A percentile compares a stretch with the other conserved stretches of the same genome.
Conservation (phyloP, 805 yeast genomes). For the Limtongia smithiae region DNA sequence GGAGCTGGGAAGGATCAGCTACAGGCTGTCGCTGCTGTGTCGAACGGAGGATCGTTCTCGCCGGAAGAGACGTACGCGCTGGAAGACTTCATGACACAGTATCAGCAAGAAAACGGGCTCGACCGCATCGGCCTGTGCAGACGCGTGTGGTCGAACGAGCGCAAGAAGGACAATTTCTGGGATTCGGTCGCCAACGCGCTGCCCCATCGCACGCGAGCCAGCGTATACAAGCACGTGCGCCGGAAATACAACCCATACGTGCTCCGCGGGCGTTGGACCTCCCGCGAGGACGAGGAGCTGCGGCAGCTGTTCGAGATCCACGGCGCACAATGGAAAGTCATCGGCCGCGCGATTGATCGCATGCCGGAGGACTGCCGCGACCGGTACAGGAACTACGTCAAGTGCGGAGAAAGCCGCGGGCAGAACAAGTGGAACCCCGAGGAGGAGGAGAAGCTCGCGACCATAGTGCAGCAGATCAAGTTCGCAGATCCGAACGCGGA, state of each 20-base stretch:
- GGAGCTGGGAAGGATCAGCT: neutral
- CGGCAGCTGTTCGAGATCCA: conserved; percentile 59
- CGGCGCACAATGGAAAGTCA: conserved; percentile 83
- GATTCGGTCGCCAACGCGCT: conserved; percentile 71
- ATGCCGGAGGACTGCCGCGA: conserved; percentile 99
- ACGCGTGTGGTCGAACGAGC: conserved; percentile 81
- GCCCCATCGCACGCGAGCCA: conserved; percentile 82
- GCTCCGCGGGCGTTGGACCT: conserved; percentile 86
- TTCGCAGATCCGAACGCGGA: conserved; percentile 37
- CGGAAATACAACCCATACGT: conserved; percentile 84
- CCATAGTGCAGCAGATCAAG: conserved; percentile 52
- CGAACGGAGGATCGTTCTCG: conserved; percentile 46
- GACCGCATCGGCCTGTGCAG: conserved; percentile 69
- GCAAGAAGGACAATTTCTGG: conserved; percentile 89
- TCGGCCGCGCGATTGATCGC: conserved; percentile 75
- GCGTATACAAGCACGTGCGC: conserved; percentile 88
- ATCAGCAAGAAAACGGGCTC: conserved; percentile 59
- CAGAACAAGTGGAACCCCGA: conserved; percentile 73
- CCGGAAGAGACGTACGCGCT: conserved; percentile 66
- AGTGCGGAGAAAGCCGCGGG: conserved; percentile 77
- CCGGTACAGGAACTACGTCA: conserved; percentile 91
- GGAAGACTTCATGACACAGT: conserved; percentile 67
- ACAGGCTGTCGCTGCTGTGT: neutral
- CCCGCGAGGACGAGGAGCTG: conserved; percentile 70
- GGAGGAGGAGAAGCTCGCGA: conserved; percentile 62